Percentiles rank a stretch among this genome's conserved stretches.
Evolutionary conservation across 331 rosid species (phyloP).

Genomic region (Quercus lobata): DNA sequence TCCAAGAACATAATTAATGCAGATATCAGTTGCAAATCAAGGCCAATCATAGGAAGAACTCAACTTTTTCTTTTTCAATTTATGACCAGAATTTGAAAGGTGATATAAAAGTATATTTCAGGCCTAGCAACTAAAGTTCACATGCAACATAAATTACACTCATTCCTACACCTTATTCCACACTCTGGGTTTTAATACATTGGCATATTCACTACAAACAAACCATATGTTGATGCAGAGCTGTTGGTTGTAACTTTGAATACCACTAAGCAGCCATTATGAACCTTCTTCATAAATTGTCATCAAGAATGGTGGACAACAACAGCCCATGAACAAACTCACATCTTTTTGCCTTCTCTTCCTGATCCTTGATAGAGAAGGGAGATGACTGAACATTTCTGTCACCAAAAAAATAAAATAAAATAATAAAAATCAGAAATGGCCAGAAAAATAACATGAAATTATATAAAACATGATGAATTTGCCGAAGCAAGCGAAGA

Average conservation of each 20-base stretch:
- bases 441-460: background rate
- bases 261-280: slow-evolving; percentile 35
- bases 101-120: slow-evolving; percentile 30
- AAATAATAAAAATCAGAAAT: slow-evolving; percentile 4
- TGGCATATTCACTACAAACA: slow-evolving; percentile 45
- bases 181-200: slow-evolving; percentile 44
- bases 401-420: background rate
- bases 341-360: slow-evolving; percentile 70
- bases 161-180: slow-evolving; percentile 62
- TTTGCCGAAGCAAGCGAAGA: background rate
- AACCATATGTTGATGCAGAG: slow-evolving; percentile 30
- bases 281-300: slow-evolving; percentile 41
- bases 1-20: background rate
- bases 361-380: slow-evolving; percentile 73
- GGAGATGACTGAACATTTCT: slow-evolving; percentile 61
- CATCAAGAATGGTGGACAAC: slow-evolving; percentile 75
- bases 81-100: slow-evolving; percentile 42
- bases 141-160: slow-evolving; percentile 66
- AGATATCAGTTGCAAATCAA: background rate
- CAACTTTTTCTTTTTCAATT: slow-evolving; percentile 9
- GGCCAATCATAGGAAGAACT: background rate
- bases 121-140: slow-evolving; percentile 45
- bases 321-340: slow-evolving; percentile 82
- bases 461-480: background rate
- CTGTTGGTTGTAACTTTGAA: slow-evolving; percentile 29